Base-by-base conservation (phyloP, 1,139 yeast species). In the Geotrichum fermentans region DNA sequence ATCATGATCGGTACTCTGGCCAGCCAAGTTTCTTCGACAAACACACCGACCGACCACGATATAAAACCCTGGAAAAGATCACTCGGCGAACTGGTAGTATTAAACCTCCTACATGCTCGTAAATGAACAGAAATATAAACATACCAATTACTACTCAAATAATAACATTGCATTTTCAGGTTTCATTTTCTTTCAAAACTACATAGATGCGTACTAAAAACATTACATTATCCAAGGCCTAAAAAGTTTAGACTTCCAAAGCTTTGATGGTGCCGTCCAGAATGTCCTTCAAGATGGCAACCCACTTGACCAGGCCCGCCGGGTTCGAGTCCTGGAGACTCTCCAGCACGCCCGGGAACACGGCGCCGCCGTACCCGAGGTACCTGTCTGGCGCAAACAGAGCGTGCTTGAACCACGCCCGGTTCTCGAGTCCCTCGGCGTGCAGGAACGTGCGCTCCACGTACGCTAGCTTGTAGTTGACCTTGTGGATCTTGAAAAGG, bases 281-380 rank as follows among this genome's bases (percentile, higher is more conserved):
- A 14, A 32, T 20, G 10, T 7, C 20, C 14, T 11, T 20, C n/a
- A 38, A 20, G 21, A 32, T 21, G 10, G 7, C 8, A 3, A 34
- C 29, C 44, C 44, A 41, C 21, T 41, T 41, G 30, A 41, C n/a
- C 21, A 41, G 14, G 18, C 33, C 33, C 28, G 71, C 71, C 26
- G 73, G 67, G 55, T 82, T 80, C 0, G 62, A 60, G 59, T 83
- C 92, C 62, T 85, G 92, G 43, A 83, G 65, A 0, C 92, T 83
- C 63, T 85, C 95, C 42, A 75, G 75, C 51, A 85, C 70, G 1
- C 87, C 89, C 1, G 95, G 94, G 55, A 83, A 73, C 13, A 80
- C 78, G 60, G 82, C 88, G 2, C 92, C 92, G 21, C 83, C 83
- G 60, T 86, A 86, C 2, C 95, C 95, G 1, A 90, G 82, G 65